Percentiles rank a stretch among this genome's conserved stretches.
phyloP scores from a whole-genome alignment of 208 protist genomes.

The Trypanosoma cruzi region DNA sequence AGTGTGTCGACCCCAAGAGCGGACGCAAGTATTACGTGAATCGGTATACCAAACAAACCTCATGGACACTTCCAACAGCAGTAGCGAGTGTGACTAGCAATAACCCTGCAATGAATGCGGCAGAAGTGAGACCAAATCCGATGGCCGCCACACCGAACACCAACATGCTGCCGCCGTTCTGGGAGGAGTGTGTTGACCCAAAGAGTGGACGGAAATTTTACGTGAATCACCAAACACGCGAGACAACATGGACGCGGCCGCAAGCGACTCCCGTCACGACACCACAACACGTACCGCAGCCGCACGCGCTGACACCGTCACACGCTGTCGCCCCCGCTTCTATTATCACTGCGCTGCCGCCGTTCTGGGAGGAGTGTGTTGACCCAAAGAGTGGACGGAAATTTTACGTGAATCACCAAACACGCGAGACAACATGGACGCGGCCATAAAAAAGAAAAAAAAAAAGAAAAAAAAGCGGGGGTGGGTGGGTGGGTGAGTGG shows the following conservation, averaged over 20 bases:
- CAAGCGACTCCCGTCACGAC: background rate
- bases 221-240: constrained; percentile 41
- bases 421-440: constrained; percentile 45
- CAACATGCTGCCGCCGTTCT: constrained; percentile 30
- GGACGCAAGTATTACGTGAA: constrained; percentile 44
- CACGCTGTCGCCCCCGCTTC: background rate
- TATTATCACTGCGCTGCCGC: constrained; percentile 22
- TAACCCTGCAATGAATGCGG: background rate
- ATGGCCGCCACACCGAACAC: background rate
- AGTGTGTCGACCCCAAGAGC: constrained; percentile 27
- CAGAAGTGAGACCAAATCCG: background rate
- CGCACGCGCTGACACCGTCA: constrained; percentile 2
- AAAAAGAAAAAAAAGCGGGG: constrained; percentile 12
- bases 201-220: constrained; percentile 37
- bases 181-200: constrained; percentile 54
- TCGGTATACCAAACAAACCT: constrained; percentile 38
- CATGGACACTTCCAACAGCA: constrained; percentile 33
- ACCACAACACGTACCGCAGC: constrained; percentile 16
- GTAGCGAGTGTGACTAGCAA: background rate
- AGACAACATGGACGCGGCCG: constrained; percentile 48
- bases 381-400: constrained; percentile 38
- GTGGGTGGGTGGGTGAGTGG: background rate
- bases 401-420: constrained; percentile 84
- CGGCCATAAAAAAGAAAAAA: constrained; percentile 18
- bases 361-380: constrained; percentile 29